Evolutionary conservation across 352 stramenopile genomes (phyloP).

Genomic region (Peronospora farinosa): DNA sequence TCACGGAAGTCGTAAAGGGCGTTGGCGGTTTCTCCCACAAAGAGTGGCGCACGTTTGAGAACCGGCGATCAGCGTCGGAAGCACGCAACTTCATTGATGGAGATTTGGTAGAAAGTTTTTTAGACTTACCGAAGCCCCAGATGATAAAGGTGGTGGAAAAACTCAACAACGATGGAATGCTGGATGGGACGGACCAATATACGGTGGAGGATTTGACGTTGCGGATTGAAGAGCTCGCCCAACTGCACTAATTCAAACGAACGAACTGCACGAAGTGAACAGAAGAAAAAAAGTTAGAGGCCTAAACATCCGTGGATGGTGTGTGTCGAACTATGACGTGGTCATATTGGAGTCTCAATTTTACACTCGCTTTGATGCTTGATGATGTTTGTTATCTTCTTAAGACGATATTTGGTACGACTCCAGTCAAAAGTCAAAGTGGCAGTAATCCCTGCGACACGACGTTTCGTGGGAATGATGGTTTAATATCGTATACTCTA

Average conservation of each 20-base stretch:
- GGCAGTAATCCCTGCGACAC: too few species aligned
- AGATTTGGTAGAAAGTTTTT: conserved; percentile 92
- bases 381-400: conserved; percentile 15
- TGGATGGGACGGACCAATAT: conserved; percentile 53
- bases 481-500: too few species aligned
- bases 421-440: too few species aligned
- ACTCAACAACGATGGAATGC: conserved; percentile 86
- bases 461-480: too few species aligned
- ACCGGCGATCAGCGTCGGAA: conserved; percentile 75
- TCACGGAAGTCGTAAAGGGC: conserved; percentile 86
- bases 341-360: conserved; percentile 2
- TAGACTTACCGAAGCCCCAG: conserved; percentile 88
- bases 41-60: conserved; percentile 90
- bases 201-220: conserved; percentile 65
- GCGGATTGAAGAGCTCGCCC: conserved; percentile 69
- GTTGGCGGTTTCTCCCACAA: conserved; percentile 91
- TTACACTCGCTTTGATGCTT: conserved; percentile 19
- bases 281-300: not conserved
- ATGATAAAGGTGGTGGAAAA: conserved; percentile 88
- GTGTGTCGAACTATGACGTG: not conserved
- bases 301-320: not conserved
- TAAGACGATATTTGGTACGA: not conserved
- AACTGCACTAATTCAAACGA: conserved; percentile 49
- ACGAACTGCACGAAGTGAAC: conserved; percentile 5
- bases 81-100: conserved; percentile 93